A percentile compares a stretch with the other conserved stretches of the same genome.
phyloP scores from a whole-genome alignment of 2,329 filamentous ascomycete genomes.

The Fusarium succisae region DNA sequence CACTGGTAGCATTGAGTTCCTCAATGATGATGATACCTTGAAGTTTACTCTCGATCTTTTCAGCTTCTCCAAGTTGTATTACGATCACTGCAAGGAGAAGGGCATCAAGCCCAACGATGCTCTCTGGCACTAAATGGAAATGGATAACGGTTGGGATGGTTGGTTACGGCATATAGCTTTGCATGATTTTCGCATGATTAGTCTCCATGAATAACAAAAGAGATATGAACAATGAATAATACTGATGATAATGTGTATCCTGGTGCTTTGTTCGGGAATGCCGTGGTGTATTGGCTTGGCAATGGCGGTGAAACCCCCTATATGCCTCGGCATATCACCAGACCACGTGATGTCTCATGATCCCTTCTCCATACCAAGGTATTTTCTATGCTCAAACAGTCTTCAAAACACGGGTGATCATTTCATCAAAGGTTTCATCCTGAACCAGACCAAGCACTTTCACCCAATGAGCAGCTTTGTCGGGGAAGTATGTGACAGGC shows the following conservation, averaged over 20 bases:
- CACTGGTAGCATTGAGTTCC: slow-evolving; percentile 40
- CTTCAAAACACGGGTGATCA: neutral
- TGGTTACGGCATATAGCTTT: neutral
- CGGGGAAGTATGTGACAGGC: slow-evolving; percentile 4
- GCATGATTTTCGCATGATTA: neutral
- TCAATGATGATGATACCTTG: slow-evolving; percentile 39
- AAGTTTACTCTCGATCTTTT: slow-evolving; percentile 38
- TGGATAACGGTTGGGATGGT: neutral
- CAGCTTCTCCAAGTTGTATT: slow-evolving; percentile 36
- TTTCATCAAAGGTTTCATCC: neutral
- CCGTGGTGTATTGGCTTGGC: neutral
- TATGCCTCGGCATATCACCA: neutral
- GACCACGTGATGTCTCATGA: neutral
- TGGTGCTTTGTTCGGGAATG: neutral
- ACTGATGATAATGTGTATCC: neutral
- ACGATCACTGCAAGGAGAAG: slow-evolving; percentile 27
- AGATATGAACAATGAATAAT: neutral
- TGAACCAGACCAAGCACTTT: neutral
- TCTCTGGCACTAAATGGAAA: slow-evolving; percentile 21
- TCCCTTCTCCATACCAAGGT: neutral
- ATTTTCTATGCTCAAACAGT: neutral
- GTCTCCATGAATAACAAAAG: neutral
- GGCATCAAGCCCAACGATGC: slow-evolving; percentile 28
- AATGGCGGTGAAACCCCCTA: neutral
- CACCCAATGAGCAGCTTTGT: neutral